Conservation (phyloP, 2,329 filamentous ascomycete genomes). For the Atkinsonella texensis region DNA sequence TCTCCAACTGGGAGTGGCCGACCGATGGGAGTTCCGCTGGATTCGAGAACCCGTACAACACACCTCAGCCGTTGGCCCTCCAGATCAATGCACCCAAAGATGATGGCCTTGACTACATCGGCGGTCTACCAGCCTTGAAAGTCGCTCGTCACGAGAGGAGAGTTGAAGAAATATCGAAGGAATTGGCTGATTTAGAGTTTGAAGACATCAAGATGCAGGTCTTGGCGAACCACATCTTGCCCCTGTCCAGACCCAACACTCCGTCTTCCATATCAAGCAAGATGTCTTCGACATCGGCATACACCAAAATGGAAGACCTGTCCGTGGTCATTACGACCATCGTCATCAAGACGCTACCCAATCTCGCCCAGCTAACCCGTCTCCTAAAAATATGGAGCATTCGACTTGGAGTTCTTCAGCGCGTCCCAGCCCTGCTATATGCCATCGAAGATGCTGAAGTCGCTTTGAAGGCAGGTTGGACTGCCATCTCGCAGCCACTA, state of each 20-base stretch:
- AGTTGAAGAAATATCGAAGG: slow-evolving; percentile 59
- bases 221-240: slow-evolving; percentile 64
- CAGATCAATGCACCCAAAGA: slow-evolving; percentile 13
- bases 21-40: slow-evolving; percentile 34
- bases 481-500: slow-evolving; percentile 34
- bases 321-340: slow-evolving; percentile 85
- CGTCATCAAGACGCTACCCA: slow-evolving; percentile 77
- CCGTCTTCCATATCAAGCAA: slow-evolving; percentile 21
- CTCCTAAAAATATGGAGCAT: slow-evolving; percentile 70
- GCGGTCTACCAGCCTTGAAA: slow-evolving; percentile 54
- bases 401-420: slow-evolving; percentile 61
- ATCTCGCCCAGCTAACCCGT: slow-evolving; percentile 59
- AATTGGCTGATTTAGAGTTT: slow-evolving; percentile 58
- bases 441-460: slow-evolving; percentile 55
- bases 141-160: slow-evolving; percentile 59
- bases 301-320: slow-evolving; percentile 73
- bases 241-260: slow-evolving; percentile 27
- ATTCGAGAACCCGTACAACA: slow-evolving; percentile 37
- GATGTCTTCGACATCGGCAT: slow-evolving; percentile 36
- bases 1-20: slow-evolving; percentile 49
- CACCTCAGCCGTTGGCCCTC: slow-evolving; percentile 26
- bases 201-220: slow-evolving; percentile 87
- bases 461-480: slow-evolving; percentile 56
- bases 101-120: slow-evolving; percentile 41
- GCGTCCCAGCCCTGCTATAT: slow-evolving; percentile 55